phyloP scores from a whole-genome alignment of 2,329 filamentous ascomycete species.

The Parafenestella ontariensis region DNA sequence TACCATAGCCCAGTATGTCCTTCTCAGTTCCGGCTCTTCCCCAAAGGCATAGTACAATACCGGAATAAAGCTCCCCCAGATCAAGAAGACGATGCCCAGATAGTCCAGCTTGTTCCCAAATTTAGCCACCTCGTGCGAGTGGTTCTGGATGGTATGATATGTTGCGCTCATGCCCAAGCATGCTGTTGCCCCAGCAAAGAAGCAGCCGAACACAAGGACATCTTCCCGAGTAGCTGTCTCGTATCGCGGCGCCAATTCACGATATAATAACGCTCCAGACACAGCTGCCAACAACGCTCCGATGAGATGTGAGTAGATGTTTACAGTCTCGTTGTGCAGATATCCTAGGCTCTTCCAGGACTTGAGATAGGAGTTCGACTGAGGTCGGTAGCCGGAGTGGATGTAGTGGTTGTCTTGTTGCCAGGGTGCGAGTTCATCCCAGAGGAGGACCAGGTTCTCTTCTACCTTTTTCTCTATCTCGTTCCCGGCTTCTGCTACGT shows the following conservation, averaged over 20 bases:
- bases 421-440: constrained; percentile 54
- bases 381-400: constrained; percentile 68
- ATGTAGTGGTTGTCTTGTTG: constrained; percentile 74
- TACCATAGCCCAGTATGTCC: constrained; percentile 77
- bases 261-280: constrained; percentile 29
- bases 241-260: constrained; percentile 38
- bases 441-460: constrained; percentile 57
- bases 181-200: constrained; percentile 49
- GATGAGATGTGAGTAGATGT: constrained; percentile 74
- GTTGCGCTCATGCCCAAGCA: constrained; percentile 65
- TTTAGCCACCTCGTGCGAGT: constrained; percentile 76
- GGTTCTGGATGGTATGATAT: constrained; percentile 85
- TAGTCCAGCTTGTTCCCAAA: constrained; percentile 96
- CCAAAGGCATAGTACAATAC: constrained; percentile 69
- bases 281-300: constrained; percentile 38
- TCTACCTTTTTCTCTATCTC: constrained; percentile 46
- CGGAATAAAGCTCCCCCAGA: constrained; percentile 90
- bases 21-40: constrained; percentile 70
- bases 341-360: constrained; percentile 67
- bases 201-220: constrained; percentile 47
- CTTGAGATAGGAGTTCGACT: constrained; percentile 65
- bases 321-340: constrained; percentile 73
- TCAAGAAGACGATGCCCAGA: constrained; percentile 88
- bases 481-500: constrained; percentile 28
- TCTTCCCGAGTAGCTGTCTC: constrained; percentile 45